phyloP scores from a whole-genome alignment of 163 green algal genomes.

The Prototheca cutis region DNA sequence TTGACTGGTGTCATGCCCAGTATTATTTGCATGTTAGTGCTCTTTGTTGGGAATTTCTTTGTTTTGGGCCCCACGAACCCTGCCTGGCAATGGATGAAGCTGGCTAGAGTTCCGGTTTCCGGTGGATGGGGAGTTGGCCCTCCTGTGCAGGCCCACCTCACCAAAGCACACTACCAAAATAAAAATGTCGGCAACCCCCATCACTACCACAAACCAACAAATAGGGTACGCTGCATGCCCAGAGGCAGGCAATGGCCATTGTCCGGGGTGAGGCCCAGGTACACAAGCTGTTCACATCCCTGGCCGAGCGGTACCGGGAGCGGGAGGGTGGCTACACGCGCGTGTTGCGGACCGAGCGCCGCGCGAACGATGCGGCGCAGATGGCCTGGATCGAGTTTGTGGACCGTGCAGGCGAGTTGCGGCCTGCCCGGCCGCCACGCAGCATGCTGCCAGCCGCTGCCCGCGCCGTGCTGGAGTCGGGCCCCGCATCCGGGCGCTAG shows the following conservation, averaged over 20 bases:
- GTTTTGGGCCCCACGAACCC: too few species aligned
- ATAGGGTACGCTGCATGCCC: conserved; percentile 47
- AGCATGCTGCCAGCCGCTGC: conserved; percentile 9
- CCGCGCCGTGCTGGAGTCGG: too few species aligned
- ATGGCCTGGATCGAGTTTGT: conserved; percentile 86
- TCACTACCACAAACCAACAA: neutral
- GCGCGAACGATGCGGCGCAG: conserved; percentile 59
- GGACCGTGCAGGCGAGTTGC: conserved; percentile 58
- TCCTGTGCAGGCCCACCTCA: neutral
- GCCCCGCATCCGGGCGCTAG: too few species aligned
- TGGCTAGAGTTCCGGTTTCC: neutral
- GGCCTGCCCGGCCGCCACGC: conserved; percentile 36
- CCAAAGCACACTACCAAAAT: too few species aligned
- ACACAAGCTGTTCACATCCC: conserved; percentile 69
- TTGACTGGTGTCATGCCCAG: too few species aligned
- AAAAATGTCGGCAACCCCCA: too few species aligned
- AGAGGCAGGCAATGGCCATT: conserved; percentile 42
- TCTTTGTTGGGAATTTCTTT: too few species aligned
- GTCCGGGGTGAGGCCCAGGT: conserved; percentile 50
- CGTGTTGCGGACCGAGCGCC: conserved; percentile 50
- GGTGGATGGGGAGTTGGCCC: neutral
- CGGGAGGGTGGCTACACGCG: conserved; percentile 78
- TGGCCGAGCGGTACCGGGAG: conserved; percentile 66
- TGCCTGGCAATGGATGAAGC: neutral
- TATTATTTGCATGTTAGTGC: too few species aligned